Percentiles rank a stretch among this genome's conserved stretches.
Conservation (phyloP, 495 filamentous ascomycete species). For the Tuber indicum region DNA sequence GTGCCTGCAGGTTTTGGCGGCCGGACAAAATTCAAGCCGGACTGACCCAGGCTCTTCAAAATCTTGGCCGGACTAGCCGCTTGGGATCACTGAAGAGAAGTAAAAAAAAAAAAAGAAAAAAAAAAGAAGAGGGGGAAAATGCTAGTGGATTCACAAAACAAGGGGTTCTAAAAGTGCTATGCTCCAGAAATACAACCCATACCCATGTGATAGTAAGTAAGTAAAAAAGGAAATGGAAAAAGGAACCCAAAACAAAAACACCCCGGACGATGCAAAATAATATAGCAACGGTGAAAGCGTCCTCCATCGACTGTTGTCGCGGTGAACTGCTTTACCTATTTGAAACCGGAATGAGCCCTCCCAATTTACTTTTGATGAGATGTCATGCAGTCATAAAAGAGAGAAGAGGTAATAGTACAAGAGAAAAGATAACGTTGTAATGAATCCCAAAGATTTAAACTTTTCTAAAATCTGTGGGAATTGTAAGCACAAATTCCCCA, state of each 20-base stretch:
- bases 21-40: too few relatives aligned
- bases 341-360: slow-evolving; percentile 35
- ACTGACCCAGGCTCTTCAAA: too few relatives aligned
- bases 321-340: slow-evolving; percentile 35
- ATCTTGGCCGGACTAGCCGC: too few relatives aligned
- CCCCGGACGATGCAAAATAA: slow-evolving; percentile 38
- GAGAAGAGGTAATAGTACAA: slow-evolving; percentile 42
- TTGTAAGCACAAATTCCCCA: slow-evolving; percentile 39
- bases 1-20: too few relatives aligned
- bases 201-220: slow-evolving; percentile 31
- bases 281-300: slow-evolving; percentile 38
- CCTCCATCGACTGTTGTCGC: slow-evolving; percentile 21
- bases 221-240: slow-evolving; percentile 26
- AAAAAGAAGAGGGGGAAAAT: slow-evolving; percentile 26
- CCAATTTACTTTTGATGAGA: slow-evolving; percentile 39
- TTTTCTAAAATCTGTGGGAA: slow-evolving; percentile 58
- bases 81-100: too few relatives aligned
- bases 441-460: slow-evolving; percentile 45
- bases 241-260: slow-evolving; percentile 42
- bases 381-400: slow-evolving; percentile 42
- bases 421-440: slow-evolving; percentile 19
- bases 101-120: slow-evolving; percentile 9
- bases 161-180: slow-evolving; percentile 40
- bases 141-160: slow-evolving; percentile 38
- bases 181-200: slow-evolving; percentile 40